phyloP scores from a whole-genome alignment of 148 eudicot genomes.

The Fagopyrum homotropicum region DNA sequence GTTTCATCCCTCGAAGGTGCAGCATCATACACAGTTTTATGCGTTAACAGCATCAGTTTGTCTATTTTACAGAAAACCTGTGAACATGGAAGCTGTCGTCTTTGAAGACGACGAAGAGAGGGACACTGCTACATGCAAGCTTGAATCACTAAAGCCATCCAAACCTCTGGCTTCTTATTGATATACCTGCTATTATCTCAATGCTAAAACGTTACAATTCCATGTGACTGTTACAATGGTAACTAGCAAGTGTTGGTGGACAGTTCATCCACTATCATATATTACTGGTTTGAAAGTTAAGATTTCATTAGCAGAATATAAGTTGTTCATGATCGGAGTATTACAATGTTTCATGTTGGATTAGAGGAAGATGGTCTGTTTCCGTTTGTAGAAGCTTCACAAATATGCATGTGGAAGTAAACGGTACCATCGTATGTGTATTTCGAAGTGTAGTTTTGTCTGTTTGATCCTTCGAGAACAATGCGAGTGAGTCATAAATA shows the following conservation, averaged over 20 bases:
- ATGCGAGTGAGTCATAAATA: not conserved
- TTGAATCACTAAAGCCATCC: constrained; percentile 4
- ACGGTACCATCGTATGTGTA: not conserved
- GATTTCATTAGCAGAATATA: not conserved
- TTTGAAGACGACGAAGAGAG: constrained; percentile 11
- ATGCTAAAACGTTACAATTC: not conserved
- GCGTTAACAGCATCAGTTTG: not conserved
- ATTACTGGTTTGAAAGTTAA: not conserved
- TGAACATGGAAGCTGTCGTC: constrained; percentile 1
- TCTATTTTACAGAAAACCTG: constrained; percentile 6
- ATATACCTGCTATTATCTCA: not conserved
- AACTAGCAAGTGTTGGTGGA: not conserved
- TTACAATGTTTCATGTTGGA: not conserved
- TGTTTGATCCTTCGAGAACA: not conserved
- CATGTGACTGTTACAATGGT: not conserved
- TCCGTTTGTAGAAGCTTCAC: not conserved
- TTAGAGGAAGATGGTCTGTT: not conserved
- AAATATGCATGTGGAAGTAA: not conserved
- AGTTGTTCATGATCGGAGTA: not conserved
- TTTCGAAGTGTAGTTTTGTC: not conserved
- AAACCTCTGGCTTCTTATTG: constrained; percentile 1
- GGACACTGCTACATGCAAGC: constrained; percentile 9
- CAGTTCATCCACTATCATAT: constrained; percentile 10
- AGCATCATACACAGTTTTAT: not conserved
- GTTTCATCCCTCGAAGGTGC: too few relatives aligned